phyloP scores from a whole-genome alignment of 192 early-diverging fungal genomes.

The Linnemannia elongata region DNA sequence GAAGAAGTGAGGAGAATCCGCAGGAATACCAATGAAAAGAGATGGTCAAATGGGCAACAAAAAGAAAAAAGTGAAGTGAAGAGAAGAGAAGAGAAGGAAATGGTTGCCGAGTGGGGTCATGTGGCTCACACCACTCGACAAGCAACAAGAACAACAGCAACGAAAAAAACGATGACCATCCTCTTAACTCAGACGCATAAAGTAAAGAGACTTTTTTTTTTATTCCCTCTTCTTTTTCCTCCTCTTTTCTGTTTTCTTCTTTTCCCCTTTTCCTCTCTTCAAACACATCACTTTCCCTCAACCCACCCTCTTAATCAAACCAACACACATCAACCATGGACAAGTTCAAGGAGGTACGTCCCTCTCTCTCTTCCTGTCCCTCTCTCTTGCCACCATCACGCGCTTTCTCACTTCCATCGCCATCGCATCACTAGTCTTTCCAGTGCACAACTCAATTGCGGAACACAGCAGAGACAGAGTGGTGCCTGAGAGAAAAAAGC shows the following conservation, averaged over 20 bases:
- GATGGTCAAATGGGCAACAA: not conserved
- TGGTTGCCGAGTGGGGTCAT: slow-evolving; percentile 11
- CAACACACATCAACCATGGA: slow-evolving; percentile 36
- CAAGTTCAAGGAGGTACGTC: slow-evolving; percentile 56
- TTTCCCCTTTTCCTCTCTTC: not conserved
- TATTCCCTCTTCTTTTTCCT: slow-evolving; percentile 10
- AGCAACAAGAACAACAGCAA: no score
- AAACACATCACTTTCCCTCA: not conserved
- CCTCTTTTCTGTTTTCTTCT: slow-evolving; percentile 7
- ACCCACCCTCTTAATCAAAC: not conserved
- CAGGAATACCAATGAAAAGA: not conserved
- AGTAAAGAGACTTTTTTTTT: not conserved
- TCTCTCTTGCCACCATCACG: not conserved
- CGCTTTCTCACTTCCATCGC: not conserved
- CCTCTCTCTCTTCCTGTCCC: not conserved
- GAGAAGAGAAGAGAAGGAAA: not conserved
- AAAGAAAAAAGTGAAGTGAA: not conserved
- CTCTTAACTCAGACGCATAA: not conserved
- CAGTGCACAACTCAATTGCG: no score
- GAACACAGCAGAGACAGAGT: not conserved
- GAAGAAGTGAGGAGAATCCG: not conserved
- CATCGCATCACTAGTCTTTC: not conserved
- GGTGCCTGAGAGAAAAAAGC: slow-evolving; percentile 3
- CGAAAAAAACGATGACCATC: not conserved
- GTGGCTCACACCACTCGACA: slow-evolving; percentile 11